Evolutionary conservation across 352 stramenopile species (phyloP).

Genomic region (Peronospora destructor): DNA sequence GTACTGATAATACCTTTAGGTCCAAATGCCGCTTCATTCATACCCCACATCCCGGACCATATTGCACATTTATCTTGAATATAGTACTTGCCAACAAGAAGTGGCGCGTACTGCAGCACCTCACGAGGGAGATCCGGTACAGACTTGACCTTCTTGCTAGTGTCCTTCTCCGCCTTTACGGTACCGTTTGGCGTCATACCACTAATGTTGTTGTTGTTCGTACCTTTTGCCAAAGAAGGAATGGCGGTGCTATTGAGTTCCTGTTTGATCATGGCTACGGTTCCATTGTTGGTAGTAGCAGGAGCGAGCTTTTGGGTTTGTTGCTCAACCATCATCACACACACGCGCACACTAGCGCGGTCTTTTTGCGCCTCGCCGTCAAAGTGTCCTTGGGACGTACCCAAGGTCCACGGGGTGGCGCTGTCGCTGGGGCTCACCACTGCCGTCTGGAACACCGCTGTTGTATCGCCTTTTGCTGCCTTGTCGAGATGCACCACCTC

Average conservation of each 20-base stretch:
- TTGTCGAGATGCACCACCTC: conserved; percentile 32
- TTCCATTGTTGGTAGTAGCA: conserved; percentile 12
- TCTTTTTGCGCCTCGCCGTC: conserved; percentile 12
- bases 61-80: conserved; percentile 76
- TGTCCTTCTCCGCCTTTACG: conserved; percentile 23
- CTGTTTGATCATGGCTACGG: conserved; percentile 14
- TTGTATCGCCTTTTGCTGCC: conserved; percentile 21
- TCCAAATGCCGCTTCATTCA: conserved; percentile 76
- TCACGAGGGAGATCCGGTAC: conserved; percentile 40
- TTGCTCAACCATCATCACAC: conserved; percentile 63
- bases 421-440: conserved; percentile 45
- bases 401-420: conserved; percentile 36
- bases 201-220: not conserved
- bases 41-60: conserved; percentile 77
- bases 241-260: conserved; percentile 1
- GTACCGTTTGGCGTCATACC: not conserved
- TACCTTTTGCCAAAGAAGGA: conserved; percentile 1
- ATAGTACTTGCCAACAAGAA: conserved; percentile 79
- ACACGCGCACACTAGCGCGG: conserved; percentile 43
- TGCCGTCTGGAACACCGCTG: conserved; percentile 33
- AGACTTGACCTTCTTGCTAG: conserved; percentile 8
- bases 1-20: conserved; percentile 65
- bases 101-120: conserved; percentile 58
- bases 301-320: conserved; percentile 23
- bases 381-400: conserved; percentile 29